Conservation (phyloP, 2,329 filamentous ascomycete genomes). For the Coniella vitis region DNA sequence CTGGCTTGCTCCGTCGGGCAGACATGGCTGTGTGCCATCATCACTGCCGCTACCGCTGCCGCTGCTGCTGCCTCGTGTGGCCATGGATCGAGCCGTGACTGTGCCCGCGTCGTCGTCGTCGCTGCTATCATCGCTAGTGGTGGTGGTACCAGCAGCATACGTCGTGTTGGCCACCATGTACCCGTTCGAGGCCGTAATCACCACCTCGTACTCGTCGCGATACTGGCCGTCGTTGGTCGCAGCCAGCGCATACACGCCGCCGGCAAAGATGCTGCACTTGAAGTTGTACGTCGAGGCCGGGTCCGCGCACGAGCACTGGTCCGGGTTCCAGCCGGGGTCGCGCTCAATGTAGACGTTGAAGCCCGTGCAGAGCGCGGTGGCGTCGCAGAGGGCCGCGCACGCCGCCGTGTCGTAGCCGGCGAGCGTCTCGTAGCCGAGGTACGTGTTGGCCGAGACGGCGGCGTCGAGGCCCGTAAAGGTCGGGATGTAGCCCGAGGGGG, state of each 20-base stretch:
- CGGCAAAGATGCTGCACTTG: conserved; percentile 1
- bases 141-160: neutral
- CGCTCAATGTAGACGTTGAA: conserved; percentile 2
- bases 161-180: neutral
- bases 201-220: neutral
- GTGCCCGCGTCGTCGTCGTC: neutral
- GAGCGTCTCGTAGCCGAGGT: neutral
- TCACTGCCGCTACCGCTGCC: neutral
- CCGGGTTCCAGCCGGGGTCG: neutral
- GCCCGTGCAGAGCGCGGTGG: neutral
- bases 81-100: neutral
- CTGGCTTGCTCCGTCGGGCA: neutral
- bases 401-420: neutral
- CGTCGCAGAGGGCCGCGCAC: neutral
- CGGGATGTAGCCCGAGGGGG: neutral
- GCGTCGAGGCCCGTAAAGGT: neutral
- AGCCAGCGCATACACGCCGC: neutral
- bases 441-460: neutral
- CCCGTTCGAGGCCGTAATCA: neutral
- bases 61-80: neutral
- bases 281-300: neutral
- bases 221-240: neutral
- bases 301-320: neutral
- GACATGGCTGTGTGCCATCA: neutral
- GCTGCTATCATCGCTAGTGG: neutral